Base-by-base conservation (phyloP, 306 rosid genomes). In the Delonix regia region DNA sequence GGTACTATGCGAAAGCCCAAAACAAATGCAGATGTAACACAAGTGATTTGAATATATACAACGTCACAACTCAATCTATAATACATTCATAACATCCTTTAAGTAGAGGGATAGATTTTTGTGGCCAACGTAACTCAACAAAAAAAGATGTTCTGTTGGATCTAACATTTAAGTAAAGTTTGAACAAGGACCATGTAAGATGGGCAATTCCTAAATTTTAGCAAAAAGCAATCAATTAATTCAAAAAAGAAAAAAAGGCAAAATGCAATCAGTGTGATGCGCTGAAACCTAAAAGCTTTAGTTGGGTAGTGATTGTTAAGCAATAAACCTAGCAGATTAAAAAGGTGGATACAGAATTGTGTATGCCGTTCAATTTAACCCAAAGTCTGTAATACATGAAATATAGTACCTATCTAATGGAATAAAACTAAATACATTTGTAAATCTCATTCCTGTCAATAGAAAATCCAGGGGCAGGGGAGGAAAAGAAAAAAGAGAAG, bases 231-330 rank as follows among this genome's bases (percentile, higher is more conserved):
- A n/a, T n/a, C n/a, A n/a, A n/a, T n/a, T n/a, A n/a, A n/a, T n/a
- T n/a, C n/a, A n/a, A n/a, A n/a, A n/a, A n/a, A n/a, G n/a, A n/a
- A n/a, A n/a, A n/a, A n/a, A n/a, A n/a, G n/a, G 71, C n/a, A 14
- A 52, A 44, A 53, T 52, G 69, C 16, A 61, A 62, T n/a, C 51
- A 6, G 18, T 27, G 44, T 53, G 75, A 22, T 63, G 53, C 42
- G 34, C n/a, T 39, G 55, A 47, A 74, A 82, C 12, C 11, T 27
- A 61, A 44, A 78, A 48, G 66, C 18, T 34, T 69, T 47, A 66
- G 72, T 67, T 25, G 39, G 45, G 51, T 21, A 56, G 68, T 39
- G 4, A 25, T 79, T 25, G 47, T 52, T 25, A 41, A 45, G 56
- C 55, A 57, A 39, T 22, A 28, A 60, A 55, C 48, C 55, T 66